phyloP scores from a whole-genome alignment of 2,329 filamentous ascomycete species.

The Epichloe typhina region DNA sequence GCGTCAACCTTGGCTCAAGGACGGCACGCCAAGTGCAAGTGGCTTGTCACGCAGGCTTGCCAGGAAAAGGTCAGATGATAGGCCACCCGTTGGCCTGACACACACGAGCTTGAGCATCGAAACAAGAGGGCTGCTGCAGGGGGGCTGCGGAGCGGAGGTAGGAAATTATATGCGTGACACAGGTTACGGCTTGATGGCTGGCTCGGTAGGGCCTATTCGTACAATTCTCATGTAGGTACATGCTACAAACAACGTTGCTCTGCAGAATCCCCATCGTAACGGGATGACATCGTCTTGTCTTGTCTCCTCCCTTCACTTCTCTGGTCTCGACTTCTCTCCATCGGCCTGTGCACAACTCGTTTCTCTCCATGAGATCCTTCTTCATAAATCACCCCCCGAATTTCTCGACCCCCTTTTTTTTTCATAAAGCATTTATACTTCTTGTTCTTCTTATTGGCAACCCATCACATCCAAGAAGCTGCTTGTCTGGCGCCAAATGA shows the following conservation, averaged over 20 bases:
- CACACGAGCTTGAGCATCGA: neutral
- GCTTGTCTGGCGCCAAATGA: conserved; percentile 76
- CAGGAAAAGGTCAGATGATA: neutral
- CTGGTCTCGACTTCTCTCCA: neutral
- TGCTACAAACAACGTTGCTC: neutral
- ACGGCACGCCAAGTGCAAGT: neutral
- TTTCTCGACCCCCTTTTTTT: neutral
- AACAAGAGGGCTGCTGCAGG: neutral
- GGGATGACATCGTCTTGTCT: neutral
- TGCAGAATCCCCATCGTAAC: neutral
- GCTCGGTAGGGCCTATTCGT: neutral
- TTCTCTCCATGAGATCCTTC: neutral
- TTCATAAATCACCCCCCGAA: neutral
- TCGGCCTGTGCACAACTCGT: neutral
- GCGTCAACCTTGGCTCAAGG: neutral
- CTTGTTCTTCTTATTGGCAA: neutral
- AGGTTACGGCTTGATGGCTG: neutral
- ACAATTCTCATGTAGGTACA: neutral
- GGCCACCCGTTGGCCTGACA: neutral
- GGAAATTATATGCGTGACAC: neutral
- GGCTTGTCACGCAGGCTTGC: neutral
- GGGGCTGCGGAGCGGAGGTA: neutral
- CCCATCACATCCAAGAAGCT: conserved; percentile 71
- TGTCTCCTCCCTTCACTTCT: neutral
- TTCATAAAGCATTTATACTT: neutral